Conservation (phyloP, 768 basidiomycete genomes). For the Russula griseocarnosa region DNA sequence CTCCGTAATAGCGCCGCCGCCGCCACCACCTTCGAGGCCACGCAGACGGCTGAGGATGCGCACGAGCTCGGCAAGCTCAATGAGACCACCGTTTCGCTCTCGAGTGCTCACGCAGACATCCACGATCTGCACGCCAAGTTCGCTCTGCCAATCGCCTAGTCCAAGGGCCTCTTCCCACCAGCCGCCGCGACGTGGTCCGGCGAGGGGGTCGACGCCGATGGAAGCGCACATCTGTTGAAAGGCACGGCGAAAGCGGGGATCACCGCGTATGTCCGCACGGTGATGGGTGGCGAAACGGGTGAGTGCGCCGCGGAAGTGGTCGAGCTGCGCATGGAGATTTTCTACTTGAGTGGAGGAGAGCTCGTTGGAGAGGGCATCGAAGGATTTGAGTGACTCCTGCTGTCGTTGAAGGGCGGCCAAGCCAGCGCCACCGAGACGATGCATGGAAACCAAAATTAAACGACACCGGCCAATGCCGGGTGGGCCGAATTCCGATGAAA, state of each 20-base stretch:
- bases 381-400: slow-evolving; percentile 74
- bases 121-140: slow-evolving; percentile 92
- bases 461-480: slow-evolving; percentile 8
- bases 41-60: slow-evolving; percentile 73
- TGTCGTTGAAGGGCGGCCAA: slow-evolving; percentile 89
- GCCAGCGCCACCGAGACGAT: slow-evolving; percentile 75
- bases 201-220: slow-evolving; percentile 92
- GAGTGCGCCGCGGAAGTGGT: slow-evolving; percentile 80
- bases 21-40: slow-evolving; percentile 53
- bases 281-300: slow-evolving; percentile 81
- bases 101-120: slow-evolving; percentile 86
- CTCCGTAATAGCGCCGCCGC: slow-evolving; percentile 60
- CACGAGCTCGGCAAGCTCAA: slow-evolving; percentile 83
- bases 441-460: slow-evolving; percentile 41
- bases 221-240: slow-evolving; percentile 96
- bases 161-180: slow-evolving; percentile 91
- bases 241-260: slow-evolving; percentile 83
- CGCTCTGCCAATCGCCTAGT: slow-evolving; percentile 92
- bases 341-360: slow-evolving; percentile 75
- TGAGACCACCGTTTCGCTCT: slow-evolving; percentile 87
- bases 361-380: slow-evolving; percentile 72
- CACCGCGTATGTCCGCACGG: slow-evolving; percentile 74
- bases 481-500: too few relatives aligned
- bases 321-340: slow-evolving; percentile 74
- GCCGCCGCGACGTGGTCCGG: slow-evolving; percentile 78